Evolutionary conservation across 192 early-diverging fungal genomes (phyloP).

Genomic region (Phycomyces blakesleeanus): DNA sequence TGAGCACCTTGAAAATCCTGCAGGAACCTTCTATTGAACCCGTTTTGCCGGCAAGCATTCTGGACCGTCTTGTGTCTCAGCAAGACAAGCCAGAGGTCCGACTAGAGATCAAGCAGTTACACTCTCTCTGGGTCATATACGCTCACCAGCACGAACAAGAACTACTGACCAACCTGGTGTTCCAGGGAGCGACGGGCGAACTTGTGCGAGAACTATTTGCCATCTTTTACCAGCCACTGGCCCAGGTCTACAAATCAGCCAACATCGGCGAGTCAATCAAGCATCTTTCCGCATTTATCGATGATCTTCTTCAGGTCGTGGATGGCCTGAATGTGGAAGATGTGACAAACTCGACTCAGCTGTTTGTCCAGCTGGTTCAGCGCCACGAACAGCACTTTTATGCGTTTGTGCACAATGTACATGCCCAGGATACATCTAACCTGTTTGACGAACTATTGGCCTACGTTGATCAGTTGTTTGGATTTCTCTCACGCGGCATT

Average conservation of each 20-base stretch:
- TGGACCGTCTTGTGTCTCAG: conserved; percentile 25
- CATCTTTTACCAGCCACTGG: conserved; percentile 57
- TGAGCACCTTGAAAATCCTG: conserved; percentile 6
- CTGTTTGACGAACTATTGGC: conserved; percentile 46
- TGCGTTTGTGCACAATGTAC: conserved; percentile 50
- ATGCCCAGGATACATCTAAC: conserved; percentile 40
- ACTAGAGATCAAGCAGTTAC: conserved; percentile 34
- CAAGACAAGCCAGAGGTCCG: conserved; percentile 52
- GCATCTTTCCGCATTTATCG: conserved; percentile 45
- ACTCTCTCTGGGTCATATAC: conserved; percentile 45
- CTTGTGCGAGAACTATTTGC: conserved; percentile 51
- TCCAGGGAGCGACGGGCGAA: conserved; percentile 50
- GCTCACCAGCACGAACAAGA: conserved; percentile 48
- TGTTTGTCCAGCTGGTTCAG: conserved; percentile 43
- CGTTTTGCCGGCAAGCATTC: neutral
- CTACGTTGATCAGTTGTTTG: conserved; percentile 42
- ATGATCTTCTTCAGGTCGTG: conserved; percentile 52
- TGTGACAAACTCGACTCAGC: conserved; percentile 31
- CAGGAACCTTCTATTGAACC: conserved; percentile 10
- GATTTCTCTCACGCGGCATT: conserved; percentile 40
- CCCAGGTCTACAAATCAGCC: conserved; percentile 52
- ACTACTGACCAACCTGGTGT: conserved; percentile 43
- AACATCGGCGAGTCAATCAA: conserved; percentile 51
- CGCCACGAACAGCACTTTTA: conserved; percentile 53
- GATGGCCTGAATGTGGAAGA: conserved; percentile 39